Evolutionary conservation across 805 yeast genomes (phyloP).

Genomic region (Debaryomyces castellii): DNA sequence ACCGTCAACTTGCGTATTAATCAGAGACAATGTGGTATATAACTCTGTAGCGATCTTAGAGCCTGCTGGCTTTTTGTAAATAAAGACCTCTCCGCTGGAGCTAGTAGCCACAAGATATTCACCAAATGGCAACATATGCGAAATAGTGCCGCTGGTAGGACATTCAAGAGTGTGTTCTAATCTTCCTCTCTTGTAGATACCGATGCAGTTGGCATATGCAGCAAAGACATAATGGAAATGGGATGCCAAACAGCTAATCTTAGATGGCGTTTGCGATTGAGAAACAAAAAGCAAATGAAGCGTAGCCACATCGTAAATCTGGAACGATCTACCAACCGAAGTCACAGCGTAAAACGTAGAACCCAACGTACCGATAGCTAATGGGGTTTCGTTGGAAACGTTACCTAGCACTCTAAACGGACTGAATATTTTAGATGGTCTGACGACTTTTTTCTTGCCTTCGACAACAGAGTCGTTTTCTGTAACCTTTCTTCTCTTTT

Average conservation of each 20-base stretch:
- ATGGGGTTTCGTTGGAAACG: constrained; percentile 83
- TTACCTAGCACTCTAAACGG: constrained; percentile 87
- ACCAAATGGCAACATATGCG: constrained; percentile 67
- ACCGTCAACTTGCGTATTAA: constrained; percentile 62
- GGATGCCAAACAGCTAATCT: constrained; percentile 71
- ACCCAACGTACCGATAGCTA: constrained; percentile 87
- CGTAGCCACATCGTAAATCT: constrained; percentile 88
- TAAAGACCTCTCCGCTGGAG: constrained; percentile 41
- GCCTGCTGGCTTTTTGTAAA: constrained; percentile 51
- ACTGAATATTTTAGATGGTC: constrained; percentile 56
- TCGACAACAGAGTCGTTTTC: neutral
- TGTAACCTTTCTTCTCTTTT: constrained; percentile 34
- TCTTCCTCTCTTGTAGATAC: constrained; percentile 80
- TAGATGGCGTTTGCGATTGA: constrained; percentile 66
- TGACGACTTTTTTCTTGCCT: neutral
- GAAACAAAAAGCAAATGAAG: constrained; percentile 85
- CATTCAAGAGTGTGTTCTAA: constrained; percentile 46
- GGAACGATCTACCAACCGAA: constrained; percentile 85
- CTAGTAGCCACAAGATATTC: constrained; percentile 64
- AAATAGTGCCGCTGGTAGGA: constrained; percentile 38
- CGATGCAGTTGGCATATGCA: constrained; percentile 67
- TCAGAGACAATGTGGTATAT: constrained; percentile 60
- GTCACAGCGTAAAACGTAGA: constrained; percentile 85
- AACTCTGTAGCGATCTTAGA: constrained; percentile 56
- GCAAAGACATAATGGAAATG: constrained; percentile 85